These are phyloP conservation scores for Cyamopsis tetragonoloba DNA, from an alignment of 306 rosid species.

Conservation along the genomic window DNA sequence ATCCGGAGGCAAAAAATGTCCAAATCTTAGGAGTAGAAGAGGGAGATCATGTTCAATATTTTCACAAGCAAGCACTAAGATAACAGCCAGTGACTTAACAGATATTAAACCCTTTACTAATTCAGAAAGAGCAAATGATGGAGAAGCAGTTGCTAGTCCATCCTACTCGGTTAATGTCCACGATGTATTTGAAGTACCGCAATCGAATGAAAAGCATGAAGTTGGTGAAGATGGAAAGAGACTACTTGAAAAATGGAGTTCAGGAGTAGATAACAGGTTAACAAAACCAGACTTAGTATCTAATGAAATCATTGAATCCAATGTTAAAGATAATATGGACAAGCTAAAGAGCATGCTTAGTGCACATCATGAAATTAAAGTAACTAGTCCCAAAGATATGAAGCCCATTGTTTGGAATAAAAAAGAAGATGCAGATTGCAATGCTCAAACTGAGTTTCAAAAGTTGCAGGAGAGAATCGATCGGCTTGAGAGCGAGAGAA, in stretches of 20 bases:
- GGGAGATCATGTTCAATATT: slow-evolving; percentile 45
- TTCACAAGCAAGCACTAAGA: slow-evolving; percentile 26
- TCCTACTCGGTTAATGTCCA: slow-evolving; percentile 41
- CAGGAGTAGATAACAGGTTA: slow-evolving; percentile 41
- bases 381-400: slow-evolving; percentile 27
- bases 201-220: slow-evolving; percentile 31
- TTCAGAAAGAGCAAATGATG: slow-evolving; percentile 26
- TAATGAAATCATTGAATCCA: slow-evolving; percentile 30
- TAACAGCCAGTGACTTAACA: slow-evolving; percentile 15
- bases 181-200: slow-evolving; percentile 82
- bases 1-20: slow-evolving; percentile 30
- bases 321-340: slow-evolving; percentile 34
- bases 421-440: slow-evolving; percentile 31
- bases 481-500: slow-evolving; percentile 56
- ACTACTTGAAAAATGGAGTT: slow-evolving; percentile 31
- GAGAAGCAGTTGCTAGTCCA: slow-evolving; percentile 25
- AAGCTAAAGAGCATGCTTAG: slow-evolving; percentile 42
- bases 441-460: slow-evolving; percentile 46
- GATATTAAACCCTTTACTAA: slow-evolving; percentile 9
- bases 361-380: slow-evolving; percentile 30
- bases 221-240: slow-evolving; percentile 30
- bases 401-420: slow-evolving; percentile 17
- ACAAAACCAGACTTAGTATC: slow-evolving; percentile 47
- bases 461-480: slow-evolving; percentile 56
- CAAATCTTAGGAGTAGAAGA: slow-evolving; percentile 29